phyloP scores from a whole-genome alignment of 2,329 filamentous ascomycete species.

The Talaromyces islandicus region DNA sequence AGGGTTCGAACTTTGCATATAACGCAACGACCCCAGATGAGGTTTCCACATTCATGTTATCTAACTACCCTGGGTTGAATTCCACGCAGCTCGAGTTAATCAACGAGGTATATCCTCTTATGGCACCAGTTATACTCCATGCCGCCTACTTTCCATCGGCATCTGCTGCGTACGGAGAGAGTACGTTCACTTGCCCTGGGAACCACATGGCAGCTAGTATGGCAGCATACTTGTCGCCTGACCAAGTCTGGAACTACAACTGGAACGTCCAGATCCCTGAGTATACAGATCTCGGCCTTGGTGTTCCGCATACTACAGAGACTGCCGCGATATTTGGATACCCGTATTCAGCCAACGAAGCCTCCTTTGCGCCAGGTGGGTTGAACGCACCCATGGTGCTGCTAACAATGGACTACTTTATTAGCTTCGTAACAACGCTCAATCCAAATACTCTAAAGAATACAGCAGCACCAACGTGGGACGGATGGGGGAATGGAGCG shows the following conservation, averaged over 20 bases:
- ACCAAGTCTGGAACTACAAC: slow-evolving; percentile 60
- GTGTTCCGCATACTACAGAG: slow-evolving; percentile 64
- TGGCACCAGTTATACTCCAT: slow-evolving; percentile 23
- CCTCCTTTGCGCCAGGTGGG: slow-evolving; percentile 33
- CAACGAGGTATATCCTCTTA: slow-evolving; percentile 56
- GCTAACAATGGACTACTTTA: slow-evolving; percentile 65
- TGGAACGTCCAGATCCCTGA: slow-evolving; percentile 60
- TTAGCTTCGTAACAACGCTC: slow-evolving; percentile 61
- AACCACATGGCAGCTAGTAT: slow-evolving; percentile 36
- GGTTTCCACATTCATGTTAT: slow-evolving; percentile 51
- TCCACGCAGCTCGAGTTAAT: slow-evolving; percentile 45
- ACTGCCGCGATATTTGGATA: slow-evolving; percentile 62
- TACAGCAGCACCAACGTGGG: slow-evolving; percentile 47
- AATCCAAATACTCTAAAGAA: slow-evolving; percentile 57
- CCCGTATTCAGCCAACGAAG: slow-evolving; percentile 39
- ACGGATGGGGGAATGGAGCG: slow-evolving; percentile 29
- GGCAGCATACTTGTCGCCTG: slow-evolving; percentile 44
- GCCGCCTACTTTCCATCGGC: slow-evolving; percentile 34
- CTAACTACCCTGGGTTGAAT: slow-evolving; percentile 54
- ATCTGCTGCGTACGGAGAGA: slow-evolving; percentile 39
- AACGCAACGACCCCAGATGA: slow-evolving; percentile 43
- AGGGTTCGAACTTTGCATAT: slow-evolving; percentile 53
- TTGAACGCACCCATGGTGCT: slow-evolving; percentile 49
- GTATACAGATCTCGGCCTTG: slow-evolving; percentile 46
- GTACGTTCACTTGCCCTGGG: slow-evolving; percentile 45